Base-by-base conservation (phyloP, 306 rosid genomes). In the Hippophae rhamnoides region DNA sequence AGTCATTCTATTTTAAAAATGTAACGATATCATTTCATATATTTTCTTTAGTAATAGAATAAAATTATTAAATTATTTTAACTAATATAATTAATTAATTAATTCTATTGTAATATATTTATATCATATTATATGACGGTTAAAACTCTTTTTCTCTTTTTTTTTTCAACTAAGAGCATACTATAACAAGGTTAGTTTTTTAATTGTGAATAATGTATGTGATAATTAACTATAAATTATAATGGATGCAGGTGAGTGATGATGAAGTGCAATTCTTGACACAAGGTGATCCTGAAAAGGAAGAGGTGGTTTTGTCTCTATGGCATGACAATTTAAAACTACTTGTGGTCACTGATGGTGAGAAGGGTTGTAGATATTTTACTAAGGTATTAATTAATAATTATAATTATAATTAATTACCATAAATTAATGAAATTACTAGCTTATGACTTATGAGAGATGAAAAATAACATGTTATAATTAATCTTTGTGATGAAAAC, bases 281-380 rank as follows among this genome's bases (percentile, higher is more conserved):
- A 25, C 69, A 81, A 74, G 74, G 74, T 40, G 82, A 81, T 63
- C 10, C 84, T 43, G 68, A 66, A 7, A 76, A 74, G 46, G 90
- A 84, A 57, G 87, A 81, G 0, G 84, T 61, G 63, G 68, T 68
- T 46, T 49, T 73, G 76, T 64, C 81, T 26, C 70, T 84, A 44
- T 78, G 81, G 86, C 82, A 81, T 62, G 87, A 81, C 70, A 84
- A 69, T 2, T 67, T 84, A 72, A 81, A 78, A 68, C 5, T 78
- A 71, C 87, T 84, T 61, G 52, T 84, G 6, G 72, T 84, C 67
- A 81, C 90, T 10, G 84, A 84, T 47, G 90, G 87, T 60, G 84
- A 78, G 61, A 81, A 81, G 61, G 90, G 90, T 41, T 81, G 86
- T 67, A 81, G 90, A 81, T 84, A 84, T 72, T 56, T 62, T 64